phyloP scores from a whole-genome alignment of 129 eudicot genomes.

The Ambrosia trifida region DNA sequence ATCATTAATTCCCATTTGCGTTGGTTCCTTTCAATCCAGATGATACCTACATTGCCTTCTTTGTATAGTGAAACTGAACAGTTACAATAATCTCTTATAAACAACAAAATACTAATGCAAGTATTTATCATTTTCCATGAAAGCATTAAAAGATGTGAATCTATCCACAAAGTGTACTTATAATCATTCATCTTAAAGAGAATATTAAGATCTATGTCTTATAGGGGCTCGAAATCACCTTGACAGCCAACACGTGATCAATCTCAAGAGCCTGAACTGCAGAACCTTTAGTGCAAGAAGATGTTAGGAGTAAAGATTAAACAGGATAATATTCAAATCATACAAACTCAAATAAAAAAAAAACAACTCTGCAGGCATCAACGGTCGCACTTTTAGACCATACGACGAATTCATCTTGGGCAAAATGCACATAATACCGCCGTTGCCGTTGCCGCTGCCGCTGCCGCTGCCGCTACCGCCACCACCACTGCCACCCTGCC shows the following conservation, averaged over 20 bases:
- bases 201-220: not conserved
- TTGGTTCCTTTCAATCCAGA: conserved; percentile 86
- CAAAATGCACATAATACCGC: not conserved
- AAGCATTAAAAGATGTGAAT: conserved; percentile 12
- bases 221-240: conserved; percentile 45
- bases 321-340: conserved; percentile 2
- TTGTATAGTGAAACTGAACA: conserved; percentile 50
- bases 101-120: conserved; percentile 15
- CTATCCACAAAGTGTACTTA: too few relatives aligned
- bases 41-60: conserved; percentile 65
- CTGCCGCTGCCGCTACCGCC: too few relatives aligned
- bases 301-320: conserved; percentile 14
- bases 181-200: not conserved
- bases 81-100: conserved; percentile 37
- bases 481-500: too few relatives aligned
- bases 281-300: conserved; percentile 35
- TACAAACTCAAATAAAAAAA: not conserved
- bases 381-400: not conserved
- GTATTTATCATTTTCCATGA: not conserved
- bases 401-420: not conserved
- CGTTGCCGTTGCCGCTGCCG: too few relatives aligned
- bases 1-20: too few relatives aligned
- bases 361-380: not conserved
- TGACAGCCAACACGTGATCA: conserved; percentile 45
- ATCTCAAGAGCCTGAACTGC: conserved; percentile 37